A percentile compares a stretch with the other conserved stretches of the same genome.
phyloP scores from a whole-genome alignment of 768 basidiomycete genomes.

The Cystoderma amianthinum region DNA sequence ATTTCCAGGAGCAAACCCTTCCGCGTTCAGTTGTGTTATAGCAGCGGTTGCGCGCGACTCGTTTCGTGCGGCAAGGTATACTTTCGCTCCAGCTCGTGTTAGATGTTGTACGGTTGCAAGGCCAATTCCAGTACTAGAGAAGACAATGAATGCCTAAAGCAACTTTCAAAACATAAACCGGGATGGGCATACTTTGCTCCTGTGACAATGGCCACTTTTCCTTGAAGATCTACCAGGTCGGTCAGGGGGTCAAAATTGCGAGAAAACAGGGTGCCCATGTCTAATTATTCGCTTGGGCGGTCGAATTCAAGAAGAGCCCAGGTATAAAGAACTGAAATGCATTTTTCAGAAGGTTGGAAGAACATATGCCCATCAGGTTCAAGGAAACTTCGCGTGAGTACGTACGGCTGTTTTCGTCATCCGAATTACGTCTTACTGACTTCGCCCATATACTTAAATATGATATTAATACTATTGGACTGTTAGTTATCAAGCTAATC shows the following conservation, averaged over 20 bases:
- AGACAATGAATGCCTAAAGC: not conserved
- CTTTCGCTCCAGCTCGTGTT: constrained; percentile 46
- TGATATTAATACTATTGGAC: too few relatives aligned
- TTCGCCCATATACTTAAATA: too few relatives aligned
- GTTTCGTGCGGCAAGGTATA: constrained; percentile 50
- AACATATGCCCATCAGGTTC: too few relatives aligned
- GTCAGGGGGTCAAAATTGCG: constrained; percentile 22
- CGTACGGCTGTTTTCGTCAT: too few relatives aligned
- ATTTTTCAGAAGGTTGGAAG: too few relatives aligned
- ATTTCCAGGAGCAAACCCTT: constrained; percentile 25
- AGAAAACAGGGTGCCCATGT: too few relatives aligned
- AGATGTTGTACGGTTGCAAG: constrained; percentile 45
- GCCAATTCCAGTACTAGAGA: constrained; percentile 27
- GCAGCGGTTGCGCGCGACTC: constrained; percentile 38
- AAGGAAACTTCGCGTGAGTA: too few relatives aligned
- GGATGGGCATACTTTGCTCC: constrained; percentile 41
- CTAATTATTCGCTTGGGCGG: too few relatives aligned
- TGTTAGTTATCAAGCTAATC: too few relatives aligned
- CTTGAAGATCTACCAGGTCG: constrained; percentile 37
- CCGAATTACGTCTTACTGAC: too few relatives aligned
- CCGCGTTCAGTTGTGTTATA: constrained; percentile 34
- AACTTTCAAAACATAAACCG: not conserved
- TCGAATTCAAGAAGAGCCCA: too few relatives aligned
- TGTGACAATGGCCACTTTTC: constrained; percentile 49
- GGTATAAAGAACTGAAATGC: too few relatives aligned